Evolutionary conservation across 2,329 filamentous ascomycete genomes (phyloP).

Genomic region (Xylaria sp.): DNA sequence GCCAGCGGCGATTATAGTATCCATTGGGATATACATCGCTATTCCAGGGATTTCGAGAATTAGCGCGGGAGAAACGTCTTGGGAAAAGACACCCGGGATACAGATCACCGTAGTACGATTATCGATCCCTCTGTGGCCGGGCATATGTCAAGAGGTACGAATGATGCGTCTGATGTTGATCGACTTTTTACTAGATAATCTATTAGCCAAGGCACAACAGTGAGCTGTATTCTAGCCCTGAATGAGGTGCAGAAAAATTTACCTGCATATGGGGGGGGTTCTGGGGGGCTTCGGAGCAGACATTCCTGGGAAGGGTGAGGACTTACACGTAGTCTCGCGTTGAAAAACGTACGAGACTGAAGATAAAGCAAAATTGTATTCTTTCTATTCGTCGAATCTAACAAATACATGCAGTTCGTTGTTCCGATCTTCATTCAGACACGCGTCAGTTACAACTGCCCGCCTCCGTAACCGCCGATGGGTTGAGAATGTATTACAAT

Average conservation of each 20-base stretch:
- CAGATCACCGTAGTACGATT: background rate
- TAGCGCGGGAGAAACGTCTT: too few species aligned
- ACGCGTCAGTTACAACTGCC: background rate
- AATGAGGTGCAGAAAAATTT: too few species aligned
- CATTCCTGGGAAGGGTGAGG: too few species aligned
- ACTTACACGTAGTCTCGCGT: too few species aligned
- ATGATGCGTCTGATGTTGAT: background rate
- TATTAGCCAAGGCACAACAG: background rate
- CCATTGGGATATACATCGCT: too few species aligned
- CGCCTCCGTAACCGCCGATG: background rate
- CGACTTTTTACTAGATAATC: background rate
- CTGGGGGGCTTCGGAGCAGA: too few species aligned
- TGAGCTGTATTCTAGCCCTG: too few species aligned
- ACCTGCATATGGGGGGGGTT: too few species aligned
- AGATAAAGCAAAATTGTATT: too few species aligned
- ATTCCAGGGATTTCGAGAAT: too few species aligned
- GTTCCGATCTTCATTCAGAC: background rate
- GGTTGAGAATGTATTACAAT: background rate
- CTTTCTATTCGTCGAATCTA: background rate
- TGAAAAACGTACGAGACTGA: too few species aligned
- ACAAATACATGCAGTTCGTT: background rate
- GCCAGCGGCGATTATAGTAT: too few species aligned
- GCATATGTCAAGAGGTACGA: background rate
- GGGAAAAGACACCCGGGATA: background rate
- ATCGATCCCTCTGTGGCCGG: background rate